Evolutionary conservation across 371 early-diverging fungal species (phyloP).

Genomic region (Apophysomyces variabilis): DNA sequence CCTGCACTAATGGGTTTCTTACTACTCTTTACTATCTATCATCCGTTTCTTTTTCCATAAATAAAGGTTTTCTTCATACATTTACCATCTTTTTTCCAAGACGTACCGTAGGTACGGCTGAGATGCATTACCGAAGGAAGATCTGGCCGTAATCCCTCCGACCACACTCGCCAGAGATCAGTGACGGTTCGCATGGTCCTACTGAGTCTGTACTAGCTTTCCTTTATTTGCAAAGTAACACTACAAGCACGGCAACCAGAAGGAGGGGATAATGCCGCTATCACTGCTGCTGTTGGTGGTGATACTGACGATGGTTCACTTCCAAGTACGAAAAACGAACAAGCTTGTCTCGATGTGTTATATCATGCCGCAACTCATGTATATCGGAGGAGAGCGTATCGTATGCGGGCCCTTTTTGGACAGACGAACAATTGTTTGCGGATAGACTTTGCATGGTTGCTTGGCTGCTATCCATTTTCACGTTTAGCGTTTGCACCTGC

Average conservation of each 20-base stretch:
- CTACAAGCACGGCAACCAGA: too few species aligned
- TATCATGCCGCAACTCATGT: neutral
- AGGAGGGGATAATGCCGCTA: too few species aligned
- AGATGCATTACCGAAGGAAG: neutral
- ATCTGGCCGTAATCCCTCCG: neutral
- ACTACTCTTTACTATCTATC: too few species aligned
- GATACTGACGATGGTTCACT: neutral
- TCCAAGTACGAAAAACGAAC: neutral
- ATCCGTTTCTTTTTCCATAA: too few species aligned
- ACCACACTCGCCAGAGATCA: constrained; percentile 7
- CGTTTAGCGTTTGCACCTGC: neutral
- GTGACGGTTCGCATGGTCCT: neutral
- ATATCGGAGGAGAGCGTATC: neutral
- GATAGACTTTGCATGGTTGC: neutral
- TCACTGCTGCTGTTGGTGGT: neutral
- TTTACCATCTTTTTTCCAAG: neutral
- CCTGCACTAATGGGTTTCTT: too few species aligned
- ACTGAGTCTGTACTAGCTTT: too few species aligned
- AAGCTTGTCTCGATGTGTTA: neutral
- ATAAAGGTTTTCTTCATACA: neutral
- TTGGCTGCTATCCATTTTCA: constrained; percentile 1
- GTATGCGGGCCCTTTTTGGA: too few species aligned
- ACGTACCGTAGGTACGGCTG: neutral
- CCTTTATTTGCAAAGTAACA: too few species aligned
- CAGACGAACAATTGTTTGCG: neutral